A percentile compares a stretch with the other conserved stretches of the same genome.
Conservation (phyloP, 495 filamentous ascomycete species). For the Thermothielavioides terrestris region DNA sequence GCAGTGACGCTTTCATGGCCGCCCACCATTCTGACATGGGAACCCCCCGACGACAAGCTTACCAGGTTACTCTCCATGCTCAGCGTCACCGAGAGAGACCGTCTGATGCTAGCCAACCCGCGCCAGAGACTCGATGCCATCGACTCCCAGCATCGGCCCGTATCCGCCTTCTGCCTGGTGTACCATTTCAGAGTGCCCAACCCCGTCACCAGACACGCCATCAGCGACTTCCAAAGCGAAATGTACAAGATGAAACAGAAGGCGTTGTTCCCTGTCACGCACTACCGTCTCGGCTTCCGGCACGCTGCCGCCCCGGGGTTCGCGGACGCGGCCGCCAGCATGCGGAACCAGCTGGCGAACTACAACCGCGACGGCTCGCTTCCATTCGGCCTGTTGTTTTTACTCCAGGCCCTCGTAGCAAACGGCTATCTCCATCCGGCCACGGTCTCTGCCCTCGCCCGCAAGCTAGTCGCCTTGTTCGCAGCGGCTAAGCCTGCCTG, state of each 20-base stretch:
- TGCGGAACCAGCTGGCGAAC: slow-evolving; percentile 13
- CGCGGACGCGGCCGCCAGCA: slow-evolving; percentile 3
- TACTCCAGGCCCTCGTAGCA: slow-evolving; percentile 45
- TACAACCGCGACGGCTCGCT: slow-evolving; percentile 7
- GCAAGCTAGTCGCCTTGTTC: slow-evolving; percentile 1
- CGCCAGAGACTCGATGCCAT: slow-evolving; percentile 17
- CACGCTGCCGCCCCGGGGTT: slow-evolving; percentile 1
- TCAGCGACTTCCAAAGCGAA: slow-evolving; percentile 8
- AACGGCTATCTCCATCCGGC: slow-evolving; percentile 44
- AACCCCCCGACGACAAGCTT: not conserved
- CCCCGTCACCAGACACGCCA: not conserved
- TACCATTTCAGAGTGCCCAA: slow-evolving; percentile 9
- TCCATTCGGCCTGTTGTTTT: slow-evolving; percentile 35
- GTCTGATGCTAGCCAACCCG: slow-evolving; percentile 18
- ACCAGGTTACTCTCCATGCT: not conserved
- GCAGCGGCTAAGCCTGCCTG: slow-evolving; percentile 4
- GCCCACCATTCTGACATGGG: slow-evolving; percentile 10
- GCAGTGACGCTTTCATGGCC: slow-evolving; percentile 27
- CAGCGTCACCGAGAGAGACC: not conserved
- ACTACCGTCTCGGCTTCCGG: slow-evolving; percentile 13
- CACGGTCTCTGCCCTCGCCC: slow-evolving; percentile 33
- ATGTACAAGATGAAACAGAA: slow-evolving; percentile 17
- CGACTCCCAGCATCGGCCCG: slow-evolving; percentile 5
- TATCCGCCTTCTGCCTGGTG: slow-evolving; percentile 12
- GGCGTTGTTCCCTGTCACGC: slow-evolving; percentile 18